Evolutionary conservation across 2,329 filamentous ascomycete genomes (phyloP).

Genomic region (Neonectria ditissima): DNA sequence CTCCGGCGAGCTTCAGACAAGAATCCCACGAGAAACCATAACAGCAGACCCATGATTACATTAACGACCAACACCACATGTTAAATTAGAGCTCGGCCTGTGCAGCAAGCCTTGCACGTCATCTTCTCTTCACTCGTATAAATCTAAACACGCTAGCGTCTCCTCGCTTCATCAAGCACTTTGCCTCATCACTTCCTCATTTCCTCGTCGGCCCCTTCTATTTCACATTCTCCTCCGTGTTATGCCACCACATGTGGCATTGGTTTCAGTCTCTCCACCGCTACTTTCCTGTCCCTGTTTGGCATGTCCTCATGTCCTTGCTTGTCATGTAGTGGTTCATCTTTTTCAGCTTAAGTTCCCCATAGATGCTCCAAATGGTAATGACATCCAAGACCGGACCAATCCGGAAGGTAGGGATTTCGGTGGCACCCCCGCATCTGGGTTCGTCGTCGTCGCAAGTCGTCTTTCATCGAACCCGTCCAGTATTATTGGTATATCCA

Average conservation of each 20-base stretch:
- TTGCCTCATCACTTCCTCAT: slow-evolving; percentile 14
- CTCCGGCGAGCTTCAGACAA: neutral
- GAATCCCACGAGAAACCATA: neutral
- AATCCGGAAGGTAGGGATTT: slow-evolving; percentile 6
- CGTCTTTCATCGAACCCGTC: slow-evolving; percentile 17
- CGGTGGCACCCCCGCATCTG: slow-evolving; percentile 16
- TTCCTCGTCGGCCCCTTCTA: slow-evolving; percentile 16
- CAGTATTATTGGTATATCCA: slow-evolving; percentile 45
- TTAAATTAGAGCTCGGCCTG: slow-evolving; percentile 9
- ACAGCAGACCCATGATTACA: neutral
- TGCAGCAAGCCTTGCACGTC: slow-evolving; percentile 8
- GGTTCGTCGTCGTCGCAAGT: slow-evolving; percentile 21
- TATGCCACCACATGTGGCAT: slow-evolving; percentile 13
- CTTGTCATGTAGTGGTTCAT: slow-evolving; percentile 5
- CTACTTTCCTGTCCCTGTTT: neutral
- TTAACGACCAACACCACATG: neutral
- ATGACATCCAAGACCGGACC: neutral
- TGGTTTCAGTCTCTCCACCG: slow-evolving; percentile 2
- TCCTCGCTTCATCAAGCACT: slow-evolving; percentile 14
- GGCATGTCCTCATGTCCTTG: neutral
- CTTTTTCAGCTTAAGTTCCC: neutral
- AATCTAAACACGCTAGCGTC: slow-evolving; percentile 25
- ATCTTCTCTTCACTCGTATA: slow-evolving; percentile 22
- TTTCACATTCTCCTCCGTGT: slow-evolving; percentile 8
- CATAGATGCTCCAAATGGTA: neutral